Conservation (phyloP, 805 yeast species). For the Myxozyma mucilagina region DNA sequence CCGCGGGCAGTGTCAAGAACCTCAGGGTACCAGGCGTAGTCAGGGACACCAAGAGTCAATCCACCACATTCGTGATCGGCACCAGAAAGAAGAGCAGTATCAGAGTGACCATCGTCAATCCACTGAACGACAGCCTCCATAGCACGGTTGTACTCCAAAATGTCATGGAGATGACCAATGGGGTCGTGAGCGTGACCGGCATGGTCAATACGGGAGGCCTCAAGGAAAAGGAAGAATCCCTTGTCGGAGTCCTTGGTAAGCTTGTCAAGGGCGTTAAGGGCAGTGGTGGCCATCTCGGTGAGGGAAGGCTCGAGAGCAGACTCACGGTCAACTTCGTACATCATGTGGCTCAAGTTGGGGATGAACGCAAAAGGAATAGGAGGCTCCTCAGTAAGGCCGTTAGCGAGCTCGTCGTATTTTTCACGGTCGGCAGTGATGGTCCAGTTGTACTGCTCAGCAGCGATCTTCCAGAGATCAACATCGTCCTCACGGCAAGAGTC, state of each 20-base stretch:
- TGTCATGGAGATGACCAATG: conserved; percentile 90
- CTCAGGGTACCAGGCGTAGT: conserved; percentile 84
- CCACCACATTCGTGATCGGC: conserved; percentile 98
- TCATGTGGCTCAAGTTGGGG: conserved; percentile 74
- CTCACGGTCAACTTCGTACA: conserved; percentile 79
- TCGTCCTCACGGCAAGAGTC: conserved; percentile 75
- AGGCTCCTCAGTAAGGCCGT: conserved; percentile 57
- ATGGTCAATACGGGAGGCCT: conserved; percentile 93
- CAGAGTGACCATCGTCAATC: conserved; percentile 63
- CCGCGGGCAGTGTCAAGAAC: conserved; percentile 67
- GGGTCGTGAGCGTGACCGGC: conserved; percentile 95
- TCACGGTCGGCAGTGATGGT: conserved; percentile 44
- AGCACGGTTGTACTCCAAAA: conserved; percentile 81
- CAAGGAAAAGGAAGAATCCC: conserved; percentile 84
- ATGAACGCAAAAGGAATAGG: conserved; percentile 74
- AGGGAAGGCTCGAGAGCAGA: conserved; percentile 65
- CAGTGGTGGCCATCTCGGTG: conserved; percentile 74
- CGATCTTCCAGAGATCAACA: conserved; percentile 66
- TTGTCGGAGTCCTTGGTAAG: conserved; percentile 72
- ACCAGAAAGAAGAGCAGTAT: conserved; percentile 76
- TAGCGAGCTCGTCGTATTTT: conserved; percentile 56
- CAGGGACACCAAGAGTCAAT: conserved; percentile 84
- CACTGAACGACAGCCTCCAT: conserved; percentile 72
- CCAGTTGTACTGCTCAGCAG: conserved; percentile 51
- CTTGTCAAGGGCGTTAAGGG: conserved; percentile 63